These are phyloP conservation scores for Ophiostoma novo-ulmi DNA, from an alignment of 2,329 filamentous ascomycete species.

Conservation along the genomic window DNA sequence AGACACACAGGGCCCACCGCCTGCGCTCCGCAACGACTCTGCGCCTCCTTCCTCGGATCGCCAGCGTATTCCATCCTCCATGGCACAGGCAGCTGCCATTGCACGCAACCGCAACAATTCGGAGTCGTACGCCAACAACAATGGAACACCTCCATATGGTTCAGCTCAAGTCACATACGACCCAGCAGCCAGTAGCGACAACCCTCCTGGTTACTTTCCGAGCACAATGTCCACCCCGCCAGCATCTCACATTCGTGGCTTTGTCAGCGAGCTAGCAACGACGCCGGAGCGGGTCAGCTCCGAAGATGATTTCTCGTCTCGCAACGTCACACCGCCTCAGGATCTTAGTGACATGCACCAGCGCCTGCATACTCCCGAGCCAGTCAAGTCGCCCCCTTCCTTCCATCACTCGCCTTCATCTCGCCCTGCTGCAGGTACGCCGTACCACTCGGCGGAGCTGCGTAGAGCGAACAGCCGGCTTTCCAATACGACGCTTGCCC, in stretches of 20 bases:
- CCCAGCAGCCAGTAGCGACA: background rate
- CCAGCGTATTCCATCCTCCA: conserved; percentile 35
- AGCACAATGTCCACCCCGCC: conserved; percentile 26
- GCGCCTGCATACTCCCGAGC: conserved; percentile 62
- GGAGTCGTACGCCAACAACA: conserved; percentile 37
- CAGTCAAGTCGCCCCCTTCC: conserved; percentile 70
- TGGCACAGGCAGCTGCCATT: conserved; percentile 31
- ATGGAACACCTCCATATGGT: background rate
- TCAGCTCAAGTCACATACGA: background rate
- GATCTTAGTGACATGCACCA: conserved; percentile 51
- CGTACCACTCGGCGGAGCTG: conserved; percentile 70
- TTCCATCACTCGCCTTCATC: conserved; percentile 72
- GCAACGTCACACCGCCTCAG: conserved; percentile 37
- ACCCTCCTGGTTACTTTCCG: background rate
- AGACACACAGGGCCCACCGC: conserved; percentile 40
- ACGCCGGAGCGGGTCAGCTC: conserved; percentile 53
- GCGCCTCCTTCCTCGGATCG: conserved; percentile 43
- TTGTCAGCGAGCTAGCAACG: conserved; percentile 42
- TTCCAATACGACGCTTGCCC: conserved; percentile 73
- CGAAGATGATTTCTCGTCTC: conserved; percentile 45
- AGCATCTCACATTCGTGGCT: conserved; percentile 36
- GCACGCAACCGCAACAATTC: conserved; percentile 46
- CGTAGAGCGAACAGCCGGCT: conserved; percentile 78
- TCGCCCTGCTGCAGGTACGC: conserved; percentile 58
- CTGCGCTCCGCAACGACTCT: conserved; percentile 45